Base-by-base conservation (phyloP, 2,329 filamentous ascomycete genomes). In the Alternaria sp. region DNA sequence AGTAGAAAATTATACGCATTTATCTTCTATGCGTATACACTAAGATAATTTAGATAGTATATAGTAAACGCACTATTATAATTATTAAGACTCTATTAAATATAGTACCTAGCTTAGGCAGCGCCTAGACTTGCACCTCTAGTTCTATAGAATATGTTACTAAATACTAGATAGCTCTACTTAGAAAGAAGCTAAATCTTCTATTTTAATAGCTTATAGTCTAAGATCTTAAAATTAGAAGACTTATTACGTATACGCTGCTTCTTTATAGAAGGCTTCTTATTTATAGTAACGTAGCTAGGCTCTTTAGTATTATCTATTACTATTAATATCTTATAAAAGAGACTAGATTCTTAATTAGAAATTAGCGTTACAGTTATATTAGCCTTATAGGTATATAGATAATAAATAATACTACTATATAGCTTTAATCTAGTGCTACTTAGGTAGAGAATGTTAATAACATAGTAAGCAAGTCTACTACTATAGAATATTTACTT, bases 101-200 rank as follows among this genome's bases (percentile, higher is more conserved):
- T 45, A 2, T 21, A 2, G 6, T 68, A 50, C 0, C 66, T 69
- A 0, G 73, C 72, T 25, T 69, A 59, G 0, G 17, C 12, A 8
- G 72, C 72, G 13, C 72, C 74, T 43, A 60, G 25, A 5, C 69
- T 71, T 1, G 67, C 62, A 21, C 72, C 72, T 28, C 74, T 72
- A 15, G 51, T 57, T 2, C 74, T 70, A 44, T 69, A 74, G 36
- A 70, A 76, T 0, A 19, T 26, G 15, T 76, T 72, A 0, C 57
- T 69, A 21, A 71, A 68, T 0, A 54, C 66, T 9, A 69, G 66
- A 4, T 7, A 28, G 10, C 11, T 28, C 7, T 21, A 15, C 3
- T 19, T 54, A 12, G 44, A 51, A 1, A 12, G 40, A 3, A 26
- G 28, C 6, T 17, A 2, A 32, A 6, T 19, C 21, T 6, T 12